phyloP scores from a whole-genome alignment of 1,139 yeast genomes.

The Candida sp. region DNA sequence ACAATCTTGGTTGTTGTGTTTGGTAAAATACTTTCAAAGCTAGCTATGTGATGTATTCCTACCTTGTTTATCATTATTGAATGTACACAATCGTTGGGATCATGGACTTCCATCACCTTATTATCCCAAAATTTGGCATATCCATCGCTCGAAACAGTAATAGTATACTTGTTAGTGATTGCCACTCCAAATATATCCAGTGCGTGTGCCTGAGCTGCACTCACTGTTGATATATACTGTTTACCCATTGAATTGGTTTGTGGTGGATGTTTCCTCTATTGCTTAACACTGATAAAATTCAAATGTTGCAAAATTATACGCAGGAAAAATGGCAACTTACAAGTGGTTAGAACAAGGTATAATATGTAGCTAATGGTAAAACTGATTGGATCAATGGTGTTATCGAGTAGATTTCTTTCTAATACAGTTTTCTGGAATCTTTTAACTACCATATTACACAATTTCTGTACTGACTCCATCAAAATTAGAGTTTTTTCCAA shows the following conservation, averaged over 20 bases:
- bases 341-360: too few species aligned
- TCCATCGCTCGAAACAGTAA: slow-evolving; percentile 93
- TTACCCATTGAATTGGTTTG: slow-evolving; percentile 47
- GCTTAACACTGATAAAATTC: background rate
- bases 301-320: background rate
- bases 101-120: slow-evolving; percentile 47
- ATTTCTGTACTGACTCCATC: too few species aligned
- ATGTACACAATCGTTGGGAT: slow-evolving; percentile 40
- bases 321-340: background rate
- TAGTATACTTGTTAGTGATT: slow-evolving; percentile 59
- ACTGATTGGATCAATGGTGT: too few species aligned
- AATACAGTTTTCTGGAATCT: too few species aligned
- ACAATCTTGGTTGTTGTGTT: slow-evolving; percentile 35
- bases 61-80: slow-evolving; percentile 45
- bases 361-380: too few species aligned
- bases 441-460: too few species aligned
- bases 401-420: too few species aligned
- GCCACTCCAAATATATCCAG: slow-evolving; percentile 74
- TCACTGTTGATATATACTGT: slow-evolving; percentile 66
- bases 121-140: slow-evolving; percentile 75
- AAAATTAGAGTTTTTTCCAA: too few species aligned
- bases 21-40: slow-evolving; percentile 52
- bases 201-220: slow-evolving; percentile 65
- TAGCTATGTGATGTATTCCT: slow-evolving; percentile 78
- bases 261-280: too few species aligned